Percentiles rank a stretch among this genome's conserved stretches.
These are phyloP conservation scores for Perilla frutescens DNA, from an alignment of 257 asterid species.

Conservation along the genomic window DNA sequence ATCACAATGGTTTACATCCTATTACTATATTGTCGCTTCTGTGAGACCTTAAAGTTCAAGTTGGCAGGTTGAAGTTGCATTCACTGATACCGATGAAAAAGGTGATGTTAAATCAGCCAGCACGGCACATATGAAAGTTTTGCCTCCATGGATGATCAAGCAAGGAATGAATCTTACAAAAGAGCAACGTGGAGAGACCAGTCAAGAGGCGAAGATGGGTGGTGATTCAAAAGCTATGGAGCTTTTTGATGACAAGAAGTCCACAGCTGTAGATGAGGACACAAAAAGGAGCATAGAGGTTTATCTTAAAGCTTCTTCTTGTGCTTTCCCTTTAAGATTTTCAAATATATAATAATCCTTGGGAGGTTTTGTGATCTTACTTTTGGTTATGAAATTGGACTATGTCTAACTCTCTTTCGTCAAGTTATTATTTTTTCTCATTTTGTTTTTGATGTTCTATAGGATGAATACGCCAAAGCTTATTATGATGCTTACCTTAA, in stretches of 20 bases:
- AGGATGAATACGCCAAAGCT: conserved; percentile 89
- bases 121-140: conserved; percentile 66
- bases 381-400: not conserved
- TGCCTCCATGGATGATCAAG: conserved; percentile 99
- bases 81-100: conserved; percentile 80
- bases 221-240: conserved; percentile 49
- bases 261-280: conserved; percentile 52
- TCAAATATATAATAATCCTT: not conserved
- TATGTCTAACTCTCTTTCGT: not conserved
- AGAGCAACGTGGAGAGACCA: conserved; percentile 90
- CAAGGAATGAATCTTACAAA: conserved; percentile 87
- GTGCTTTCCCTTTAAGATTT: too few relatives aligned
- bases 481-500: conserved; percentile 78
- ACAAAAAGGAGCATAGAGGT: conserved; percentile 66
- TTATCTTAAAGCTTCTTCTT: conserved; percentile 22
- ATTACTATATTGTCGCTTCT: conserved; percentile 5
- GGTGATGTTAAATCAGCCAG: conserved; percentile 64
- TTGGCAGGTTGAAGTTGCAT: conserved; percentile 91
- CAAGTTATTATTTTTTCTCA: not conserved
- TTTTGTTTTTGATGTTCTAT: conserved; percentile 30
- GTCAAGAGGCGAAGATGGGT: conserved; percentile 59
- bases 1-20: not conserved
- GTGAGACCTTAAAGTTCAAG: conserved; percentile 27
- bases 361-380: not conserved
- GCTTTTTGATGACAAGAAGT: conserved; percentile 75